These are phyloP conservation scores for Wickerhamiella dianesei DNA, from an alignment of 805 yeast species.

Conservation along the genomic window DNA sequence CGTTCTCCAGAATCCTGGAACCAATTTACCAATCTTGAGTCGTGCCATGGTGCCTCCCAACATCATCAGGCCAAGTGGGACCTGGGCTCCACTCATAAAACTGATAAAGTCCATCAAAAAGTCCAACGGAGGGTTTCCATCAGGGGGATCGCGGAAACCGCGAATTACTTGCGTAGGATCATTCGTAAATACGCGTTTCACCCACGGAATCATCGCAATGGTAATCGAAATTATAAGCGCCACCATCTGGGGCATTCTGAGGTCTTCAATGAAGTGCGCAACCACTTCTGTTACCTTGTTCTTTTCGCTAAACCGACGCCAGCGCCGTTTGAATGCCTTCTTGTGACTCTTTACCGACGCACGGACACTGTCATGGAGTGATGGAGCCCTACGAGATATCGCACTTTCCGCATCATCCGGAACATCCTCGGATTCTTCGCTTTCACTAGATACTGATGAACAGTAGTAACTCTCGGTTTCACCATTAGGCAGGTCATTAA, in stretches of 20 bases:
- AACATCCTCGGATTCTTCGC: conserved; percentile 1
- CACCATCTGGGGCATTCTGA: conserved; percentile 54
- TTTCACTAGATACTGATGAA: not conserved
- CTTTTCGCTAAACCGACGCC: conserved; percentile 13
- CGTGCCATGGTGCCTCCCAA: conserved; percentile 84
- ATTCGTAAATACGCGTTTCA: conserved; percentile 50
- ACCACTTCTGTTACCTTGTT: conserved; percentile 8
- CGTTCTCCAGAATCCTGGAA: conserved; percentile 52
- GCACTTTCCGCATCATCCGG: conserved; percentile 3
- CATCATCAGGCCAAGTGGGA: conserved; percentile 71
- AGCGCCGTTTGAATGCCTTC: conserved; percentile 16
- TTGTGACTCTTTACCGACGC: conserved; percentile 1
- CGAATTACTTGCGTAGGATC: conserved; percentile 30
- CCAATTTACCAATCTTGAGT: conserved; percentile 43
- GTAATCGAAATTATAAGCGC: conserved; percentile 52
- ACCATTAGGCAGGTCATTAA: conserved; percentile 1
- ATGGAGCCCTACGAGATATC: not conserved
- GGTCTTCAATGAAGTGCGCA: conserved; percentile 32
- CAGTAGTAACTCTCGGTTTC: not conserved
- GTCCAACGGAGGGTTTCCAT: conserved; percentile 65
- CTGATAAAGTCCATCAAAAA: conserved; percentile 69
- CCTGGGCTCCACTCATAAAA: conserved; percentile 76
- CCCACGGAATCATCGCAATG: conserved; percentile 78
- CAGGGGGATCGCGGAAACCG: conserved; percentile 66
- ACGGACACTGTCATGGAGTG: not conserved